These are phyloP conservation scores for Beauveria varroae DNA, from an alignment of 2,329 filamentous ascomycete genomes.

Conservation along the genomic window DNA sequence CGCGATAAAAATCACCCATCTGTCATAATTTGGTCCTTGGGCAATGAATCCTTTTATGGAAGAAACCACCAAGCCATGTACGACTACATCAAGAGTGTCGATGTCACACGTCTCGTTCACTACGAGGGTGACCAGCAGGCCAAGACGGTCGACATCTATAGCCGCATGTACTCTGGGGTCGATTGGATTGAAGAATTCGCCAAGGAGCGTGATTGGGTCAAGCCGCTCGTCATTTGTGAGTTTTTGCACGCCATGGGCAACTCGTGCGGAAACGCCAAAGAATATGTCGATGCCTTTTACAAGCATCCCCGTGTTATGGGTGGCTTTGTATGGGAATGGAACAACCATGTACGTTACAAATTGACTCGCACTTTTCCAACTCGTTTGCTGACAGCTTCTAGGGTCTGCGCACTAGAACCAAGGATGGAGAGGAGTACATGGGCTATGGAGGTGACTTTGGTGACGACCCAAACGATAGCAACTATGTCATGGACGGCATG, in stretches of 20 bases:
- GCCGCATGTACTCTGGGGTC: constrained; percentile 56
- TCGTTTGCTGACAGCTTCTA: constrained; percentile 11
- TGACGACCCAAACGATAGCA: constrained; percentile 51
- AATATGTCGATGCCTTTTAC: constrained; percentile 61
- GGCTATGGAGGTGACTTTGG: constrained; percentile 57
- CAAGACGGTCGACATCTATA: constrained; percentile 54
- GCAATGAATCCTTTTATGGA: constrained; percentile 66
- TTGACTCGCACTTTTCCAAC: too few relatives aligned
- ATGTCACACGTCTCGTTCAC: constrained; percentile 52
- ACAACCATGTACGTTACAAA: constrained; percentile 40
- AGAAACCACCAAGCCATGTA: constrained; percentile 62
- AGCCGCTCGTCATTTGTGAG: constrained; percentile 52
- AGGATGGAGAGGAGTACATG: constrained; percentile 39
- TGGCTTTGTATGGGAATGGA: constrained; percentile 60
- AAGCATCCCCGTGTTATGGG: constrained; percentile 45
- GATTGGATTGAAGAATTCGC: constrained; percentile 35
- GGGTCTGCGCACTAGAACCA: constrained; percentile 36
- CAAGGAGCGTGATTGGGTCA: constrained; percentile 34
- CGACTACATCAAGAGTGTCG: constrained; percentile 49
- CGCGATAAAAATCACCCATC: constrained; percentile 54
- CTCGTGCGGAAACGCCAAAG: constrained; percentile 57
- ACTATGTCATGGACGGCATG: constrained; percentile 53
- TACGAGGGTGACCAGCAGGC: constrained; percentile 57
- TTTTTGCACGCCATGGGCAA: constrained; percentile 63
- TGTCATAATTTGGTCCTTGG: constrained; percentile 64